Percentiles rank a stretch among this genome's conserved stretches.
phyloP scores from a whole-genome alignment of 177 flowering plant species.

The Tripterygium wilfordii region DNA sequence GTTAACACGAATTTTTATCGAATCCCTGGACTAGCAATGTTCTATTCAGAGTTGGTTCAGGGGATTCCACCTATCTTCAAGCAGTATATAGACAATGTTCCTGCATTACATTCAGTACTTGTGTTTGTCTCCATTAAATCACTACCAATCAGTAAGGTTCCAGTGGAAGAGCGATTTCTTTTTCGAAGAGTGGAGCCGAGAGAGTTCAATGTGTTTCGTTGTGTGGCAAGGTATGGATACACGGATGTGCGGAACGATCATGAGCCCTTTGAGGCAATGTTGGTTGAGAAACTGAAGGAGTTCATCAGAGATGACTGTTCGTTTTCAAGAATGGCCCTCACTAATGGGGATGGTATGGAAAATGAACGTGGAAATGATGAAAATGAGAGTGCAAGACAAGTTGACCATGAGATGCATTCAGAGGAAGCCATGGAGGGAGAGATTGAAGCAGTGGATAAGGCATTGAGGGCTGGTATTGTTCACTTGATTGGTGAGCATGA shows the following conservation, averaged over 20 bases:
- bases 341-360: constrained; percentile 21
- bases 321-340: neutral
- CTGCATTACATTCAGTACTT: constrained; percentile 38
- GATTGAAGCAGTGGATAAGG: constrained; percentile 24
- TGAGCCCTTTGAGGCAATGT: constrained; percentile 33
- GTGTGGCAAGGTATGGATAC: constrained; percentile 52
- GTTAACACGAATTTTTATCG: constrained; percentile 14
- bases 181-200: constrained; percentile 29
- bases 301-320: constrained; percentile 22
- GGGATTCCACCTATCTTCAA: constrained; percentile 52
- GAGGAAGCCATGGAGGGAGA: constrained; percentile 20
- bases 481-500: constrained; percentile 48
- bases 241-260: constrained; percentile 24
- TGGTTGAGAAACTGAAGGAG: constrained; percentile 35
- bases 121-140: constrained; percentile 45
- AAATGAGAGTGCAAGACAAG: constrained; percentile 13
- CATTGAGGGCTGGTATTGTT: constrained; percentile 27
- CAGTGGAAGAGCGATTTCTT: constrained; percentile 34
- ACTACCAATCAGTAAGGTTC: constrained; percentile 38
- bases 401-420: neutral
- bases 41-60: constrained; percentile 46
- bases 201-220: constrained; percentile 32
- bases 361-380: constrained; percentile 13
- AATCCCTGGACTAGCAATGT: constrained; percentile 41
- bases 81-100: constrained; percentile 36